Base-by-base conservation (phyloP, 2,329 filamentous ascomycete genomes). In the Phoma herbarum region DNA sequence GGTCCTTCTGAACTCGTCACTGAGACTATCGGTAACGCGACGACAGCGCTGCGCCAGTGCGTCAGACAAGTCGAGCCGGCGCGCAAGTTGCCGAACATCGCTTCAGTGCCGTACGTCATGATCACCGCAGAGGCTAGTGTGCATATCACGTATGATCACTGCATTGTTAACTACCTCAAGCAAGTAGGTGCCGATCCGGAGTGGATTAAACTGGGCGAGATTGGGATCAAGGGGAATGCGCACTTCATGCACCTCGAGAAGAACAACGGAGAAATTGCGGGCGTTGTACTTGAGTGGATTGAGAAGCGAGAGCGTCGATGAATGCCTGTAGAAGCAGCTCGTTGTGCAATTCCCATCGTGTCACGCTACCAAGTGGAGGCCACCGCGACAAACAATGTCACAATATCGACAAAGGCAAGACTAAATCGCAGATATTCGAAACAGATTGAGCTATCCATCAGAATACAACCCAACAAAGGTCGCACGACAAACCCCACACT, bases 191-290 rank as follows among this genome's bases (percentile, higher is more conserved):
- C 83, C 0, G 45, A 62, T 0, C 75, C 80, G 0, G 75, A 82
- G 2, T 79, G 79, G 71, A 59, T 83, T 25, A 71, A 77, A 50
- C 71, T 87, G 35, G 77, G 73, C 0, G 69, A 80, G 0, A 53
- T 72, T 1, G 77, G 77, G 0, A 79, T 86, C 1, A 65, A 65
- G 22, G 85, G 85, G 0, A 87, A 87, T 53, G 84, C 83, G 0
- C 84, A 86, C 63, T 77, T 86, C 55, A 77, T 82, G 72, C 84
- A 84, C 45, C 66, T 85, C 28, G 84, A 86, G 72, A 77, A 73
- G 62, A 85, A 86, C 62, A 85, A 79, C 58, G 61, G 77, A 22
- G 64, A 75, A 0, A 74, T 85, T 52, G 80, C 79, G 3, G 65
- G 64, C 3, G 59, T 77, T 11, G 60, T 83, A 1, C 62, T 75